Conservation (phyloP, 352 stramenopile species). For the Globisporangium lucens region DNA sequence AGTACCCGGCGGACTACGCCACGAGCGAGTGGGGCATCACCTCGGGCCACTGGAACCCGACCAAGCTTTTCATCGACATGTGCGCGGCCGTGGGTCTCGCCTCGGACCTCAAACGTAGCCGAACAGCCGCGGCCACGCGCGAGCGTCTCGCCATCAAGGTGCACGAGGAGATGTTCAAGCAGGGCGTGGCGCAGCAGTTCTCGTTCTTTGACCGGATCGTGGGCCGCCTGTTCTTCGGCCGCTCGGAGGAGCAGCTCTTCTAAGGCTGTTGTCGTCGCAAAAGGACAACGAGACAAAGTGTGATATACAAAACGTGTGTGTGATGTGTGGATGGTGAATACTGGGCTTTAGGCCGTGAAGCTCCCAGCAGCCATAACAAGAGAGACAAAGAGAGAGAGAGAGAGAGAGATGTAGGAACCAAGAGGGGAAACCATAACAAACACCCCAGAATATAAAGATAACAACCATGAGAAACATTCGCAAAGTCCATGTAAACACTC, state of each 20-base stretch:
- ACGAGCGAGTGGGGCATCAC: slow-evolving; percentile 96
- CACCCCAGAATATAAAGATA: background rate
- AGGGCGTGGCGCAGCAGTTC: slow-evolving; percentile 39
- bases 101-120: slow-evolving; percentile 94
- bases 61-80: slow-evolving; percentile 97
- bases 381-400: too few relatives aligned
- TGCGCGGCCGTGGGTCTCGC: slow-evolving; percentile 92
- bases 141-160: slow-evolving; percentile 68
- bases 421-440: background rate
- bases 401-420: background rate
- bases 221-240: slow-evolving; percentile 75
- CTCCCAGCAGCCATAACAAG: too few relatives aligned
- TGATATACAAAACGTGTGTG: background rate
- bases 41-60: slow-evolving; percentile 96
- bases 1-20: slow-evolving; percentile 98
- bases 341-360: too few relatives aligned
- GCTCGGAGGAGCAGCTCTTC: slow-evolving; percentile 77
- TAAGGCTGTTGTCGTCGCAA: slow-evolving; percentile 19
- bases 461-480: background rate
- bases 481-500: background rate
- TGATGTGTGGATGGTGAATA: background rate
- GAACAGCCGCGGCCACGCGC: slow-evolving; percentile 65
- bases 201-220: slow-evolving; percentile 58
- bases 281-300: background rate
- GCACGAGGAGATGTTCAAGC: slow-evolving; percentile 54